Evolutionary conservation across 129 eudicot genomes (phyloP).

Genomic region (Chrysanthemum seticuspe): DNA sequence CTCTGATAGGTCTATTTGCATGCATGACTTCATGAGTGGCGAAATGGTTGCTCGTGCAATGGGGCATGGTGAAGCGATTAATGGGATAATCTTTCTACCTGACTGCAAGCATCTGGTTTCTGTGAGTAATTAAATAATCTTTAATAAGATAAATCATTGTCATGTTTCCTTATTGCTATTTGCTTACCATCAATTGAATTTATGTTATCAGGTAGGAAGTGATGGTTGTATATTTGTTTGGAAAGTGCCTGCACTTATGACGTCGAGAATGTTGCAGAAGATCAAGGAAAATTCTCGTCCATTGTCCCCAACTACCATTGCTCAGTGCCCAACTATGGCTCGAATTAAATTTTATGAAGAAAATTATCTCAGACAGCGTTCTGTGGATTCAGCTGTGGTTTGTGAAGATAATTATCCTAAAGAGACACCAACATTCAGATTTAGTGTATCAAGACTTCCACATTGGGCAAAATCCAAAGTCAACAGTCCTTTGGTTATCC

Average conservation of each 20-base stretch:
- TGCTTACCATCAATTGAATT: constrained; percentile 19
- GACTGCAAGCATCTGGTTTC: constrained; percentile 76
- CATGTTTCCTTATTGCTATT: neutral
- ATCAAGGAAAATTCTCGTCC: constrained; percentile 34
- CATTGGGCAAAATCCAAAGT: constrained; percentile 69
- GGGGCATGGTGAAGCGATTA: constrained; percentile 62
- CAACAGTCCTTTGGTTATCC: constrained; percentile 34
- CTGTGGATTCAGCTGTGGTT: constrained; percentile 16
- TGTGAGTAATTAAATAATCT: constrained; percentile 42
- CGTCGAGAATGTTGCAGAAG: constrained; percentile 50
- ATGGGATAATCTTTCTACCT: constrained; percentile 62
- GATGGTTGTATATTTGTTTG: constrained; percentile 74
- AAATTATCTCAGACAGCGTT: constrained; percentile 27
- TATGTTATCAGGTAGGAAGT: constrained; percentile 50
- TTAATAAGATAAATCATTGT: neutral
- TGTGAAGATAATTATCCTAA: constrained; percentile 36
- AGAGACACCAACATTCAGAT: constrained; percentile 45
- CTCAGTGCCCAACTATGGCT: constrained; percentile 25
- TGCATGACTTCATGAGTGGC: constrained; percentile 58
- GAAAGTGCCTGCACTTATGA: constrained; percentile 53
- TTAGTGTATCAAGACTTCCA: constrained; percentile 74
- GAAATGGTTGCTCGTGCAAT: constrained; percentile 60
- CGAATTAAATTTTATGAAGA: constrained; percentile 29
- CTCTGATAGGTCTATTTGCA: constrained; percentile 54
- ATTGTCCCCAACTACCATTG: constrained; percentile 33